These are phyloP conservation scores for Leccinum idahoense DNA, from an alignment of 1,284 basidiomycete species.

Conservation along the genomic window DNA sequence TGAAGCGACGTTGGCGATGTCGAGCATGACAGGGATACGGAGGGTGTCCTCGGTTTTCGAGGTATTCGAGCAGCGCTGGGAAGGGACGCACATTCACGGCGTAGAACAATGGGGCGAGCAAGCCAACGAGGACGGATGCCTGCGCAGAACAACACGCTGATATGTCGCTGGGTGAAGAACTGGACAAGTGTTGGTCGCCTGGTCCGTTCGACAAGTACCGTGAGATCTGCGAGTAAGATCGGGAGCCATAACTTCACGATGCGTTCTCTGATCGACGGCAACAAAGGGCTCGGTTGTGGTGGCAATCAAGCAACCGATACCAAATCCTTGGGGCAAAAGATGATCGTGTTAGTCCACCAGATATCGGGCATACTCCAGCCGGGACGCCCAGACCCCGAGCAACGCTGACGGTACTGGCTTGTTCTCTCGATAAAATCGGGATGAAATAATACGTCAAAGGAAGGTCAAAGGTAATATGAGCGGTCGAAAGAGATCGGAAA, in stretches of 20 bases:
- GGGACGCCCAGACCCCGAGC: conserved; percentile 80
- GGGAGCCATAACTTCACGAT: conserved; percentile 78
- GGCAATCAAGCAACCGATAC: conserved; percentile 65
- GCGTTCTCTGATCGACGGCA: conserved; percentile 56
- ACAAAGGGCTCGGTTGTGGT: conserved; percentile 75
- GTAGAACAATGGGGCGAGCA: conserved; percentile 83
- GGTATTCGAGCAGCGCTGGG: conserved; percentile 70
- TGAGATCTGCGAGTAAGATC: conserved; percentile 69
- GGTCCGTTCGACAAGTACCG: conserved; percentile 62
- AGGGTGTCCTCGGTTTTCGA: conserved; percentile 82
- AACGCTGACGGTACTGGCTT: conserved; percentile 89
- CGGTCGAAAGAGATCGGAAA: conserved; percentile 81
- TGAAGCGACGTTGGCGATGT: conserved; percentile 84
- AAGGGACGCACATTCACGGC: conserved; percentile 74
- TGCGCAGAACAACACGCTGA: conserved; percentile 78
- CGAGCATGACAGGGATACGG: conserved; percentile 85
- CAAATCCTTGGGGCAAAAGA: conserved; percentile 73
- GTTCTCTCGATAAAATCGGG: conserved; percentile 83
- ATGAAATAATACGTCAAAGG: conserved; percentile 77
- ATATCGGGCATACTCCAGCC: conserved; percentile 53
- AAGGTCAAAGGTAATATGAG: conserved; percentile 58
- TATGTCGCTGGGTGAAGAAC: conserved; percentile 80
- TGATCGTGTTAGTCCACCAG: conserved; percentile 69
- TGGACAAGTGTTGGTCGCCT: conserved; percentile 54
- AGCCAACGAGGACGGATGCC: conserved; percentile 67